Evolutionary conservation across 768 basidiomycete species (phyloP).

Genomic region (Nidula microcarpa): DNA sequence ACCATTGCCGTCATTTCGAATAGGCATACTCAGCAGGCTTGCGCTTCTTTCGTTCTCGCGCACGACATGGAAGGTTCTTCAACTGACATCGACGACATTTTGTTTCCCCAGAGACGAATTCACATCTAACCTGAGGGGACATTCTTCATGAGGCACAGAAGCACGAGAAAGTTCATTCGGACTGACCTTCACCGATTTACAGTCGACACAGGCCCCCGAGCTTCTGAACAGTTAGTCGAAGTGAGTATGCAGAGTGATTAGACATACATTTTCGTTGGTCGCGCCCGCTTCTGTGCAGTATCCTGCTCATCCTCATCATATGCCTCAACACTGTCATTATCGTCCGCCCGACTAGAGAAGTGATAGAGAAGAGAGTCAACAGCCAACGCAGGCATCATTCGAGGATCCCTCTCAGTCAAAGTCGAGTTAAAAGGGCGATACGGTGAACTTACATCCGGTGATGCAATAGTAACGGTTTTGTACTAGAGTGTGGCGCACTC

Average conservation of each 20-base stretch:
- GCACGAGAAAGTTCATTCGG: neutral
- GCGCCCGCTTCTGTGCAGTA: too few species aligned
- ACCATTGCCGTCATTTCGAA: neutral
- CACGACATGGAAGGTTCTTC: conserved; percentile 41
- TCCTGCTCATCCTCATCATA: conserved; percentile 8
- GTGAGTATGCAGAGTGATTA: too few species aligned
- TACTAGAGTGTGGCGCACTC: neutral
- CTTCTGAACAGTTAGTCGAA: conserved; percentile 20
- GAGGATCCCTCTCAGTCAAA: neutral
- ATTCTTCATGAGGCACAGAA: too few species aligned
- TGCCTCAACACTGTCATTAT: conserved; percentile 9
- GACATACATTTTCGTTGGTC: too few species aligned
- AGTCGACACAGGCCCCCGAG: conserved; percentile 52
- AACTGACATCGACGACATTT: conserved; percentile 46
- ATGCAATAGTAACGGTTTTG: neutral
- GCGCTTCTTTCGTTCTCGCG: conserved; percentile 51
- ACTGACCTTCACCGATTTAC: conserved; percentile 53
- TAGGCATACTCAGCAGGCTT: conserved; percentile 50
- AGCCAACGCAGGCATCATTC: neutral
- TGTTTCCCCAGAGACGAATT: conserved; percentile 40
- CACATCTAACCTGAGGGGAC: conserved; percentile 48
- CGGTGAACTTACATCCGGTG: neutral
- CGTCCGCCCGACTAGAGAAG: conserved; percentile 12
- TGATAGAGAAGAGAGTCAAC: conserved; percentile 6
- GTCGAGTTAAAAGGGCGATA: neutral